Evolutionary conservation across 108 stramenopile species (phyloP), one percentile per base, ranked within the genome.

Genomic region (Schizochytrium sp.): DNA sequence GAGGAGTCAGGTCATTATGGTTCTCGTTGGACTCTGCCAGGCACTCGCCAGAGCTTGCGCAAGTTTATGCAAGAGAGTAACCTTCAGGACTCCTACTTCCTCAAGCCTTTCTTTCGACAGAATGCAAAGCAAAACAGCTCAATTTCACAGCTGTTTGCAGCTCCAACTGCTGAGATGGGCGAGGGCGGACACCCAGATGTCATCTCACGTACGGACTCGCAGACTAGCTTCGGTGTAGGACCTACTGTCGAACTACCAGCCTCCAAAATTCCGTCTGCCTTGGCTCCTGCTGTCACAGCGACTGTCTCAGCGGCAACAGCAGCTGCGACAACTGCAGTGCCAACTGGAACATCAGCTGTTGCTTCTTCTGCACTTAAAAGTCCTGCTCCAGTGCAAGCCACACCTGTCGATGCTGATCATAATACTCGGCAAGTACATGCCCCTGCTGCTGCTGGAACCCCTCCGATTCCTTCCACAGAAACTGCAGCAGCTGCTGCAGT

Each of bases 1-100:
- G 76, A 83, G 28, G 76, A 83, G 28, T 55, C 50, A 0, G 76
- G 76, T 8, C 76, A 83, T 40, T 83, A 83, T 40, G 76, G 76
- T 10, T 83, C 53, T 49, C 76, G 76, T n/a, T 83, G 76, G 76
- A 83, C 76, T n/a, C 28, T 83, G 50, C 76, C 76, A 5, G 76
- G 76, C 8, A 83, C 76, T n/a, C 76, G 76, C 50, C 76, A 83
- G 53, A 83, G 76, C 28, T 53, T 83, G 53, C 50, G 53, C 76
- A 83, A 55, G 50, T 83, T 83, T 1, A 83, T 83, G 76, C 50
- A 83, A 42, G 76, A 83, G 53, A 83, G 76, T 2, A 55, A 55
- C 50, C 28, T 83, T n/a, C 50, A 49, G 53, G 47, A 83, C 2
- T 83, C 76, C 50, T 83, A 83, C 53, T 55, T 55, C 40, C 76